These are phyloP conservation scores for Litchi chinensis DNA, from an alignment of 345 rosid genomes.

Conservation along the genomic window DNA sequence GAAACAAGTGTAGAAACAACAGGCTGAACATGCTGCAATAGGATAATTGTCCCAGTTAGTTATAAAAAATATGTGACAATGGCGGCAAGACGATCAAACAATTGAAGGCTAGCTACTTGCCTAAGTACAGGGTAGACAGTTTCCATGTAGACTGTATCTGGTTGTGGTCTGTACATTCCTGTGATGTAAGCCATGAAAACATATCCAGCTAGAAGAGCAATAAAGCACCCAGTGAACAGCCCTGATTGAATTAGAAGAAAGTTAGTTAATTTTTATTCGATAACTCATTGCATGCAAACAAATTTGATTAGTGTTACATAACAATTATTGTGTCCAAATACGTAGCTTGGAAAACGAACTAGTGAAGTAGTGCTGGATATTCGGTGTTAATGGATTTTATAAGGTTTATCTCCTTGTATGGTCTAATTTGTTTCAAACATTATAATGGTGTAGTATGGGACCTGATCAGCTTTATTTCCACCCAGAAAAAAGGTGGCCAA, in stretches of 20 bases:
- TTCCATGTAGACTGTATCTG: conserved; percentile 87
- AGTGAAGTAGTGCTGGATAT: background rate
- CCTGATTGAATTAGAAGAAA: conserved; percentile 50
- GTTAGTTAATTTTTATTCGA: conserved; percentile 17
- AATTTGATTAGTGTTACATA: background rate
- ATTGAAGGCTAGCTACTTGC: conserved; percentile 44
- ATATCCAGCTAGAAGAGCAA: conserved; percentile 88
- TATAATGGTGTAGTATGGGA: conserved; percentile 32
- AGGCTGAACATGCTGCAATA: conserved; percentile 92
- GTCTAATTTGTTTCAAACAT: background rate
- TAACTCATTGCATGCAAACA: background rate
- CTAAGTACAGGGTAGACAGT: conserved; percentile 93
- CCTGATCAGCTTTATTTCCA: conserved; percentile 55
- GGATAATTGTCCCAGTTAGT: conserved; percentile 23
- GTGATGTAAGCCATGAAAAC: conserved; percentile 82
- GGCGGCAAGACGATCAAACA: background rate
- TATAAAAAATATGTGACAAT: background rate
- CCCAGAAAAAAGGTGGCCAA: conserved; percentile 40
- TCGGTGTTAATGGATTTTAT: conserved; percentile 5
- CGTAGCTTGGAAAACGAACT: conserved; percentile 13
- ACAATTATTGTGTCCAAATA: conserved; percentile 6
- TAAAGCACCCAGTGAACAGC: conserved; percentile 87
- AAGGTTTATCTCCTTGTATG: conserved; percentile 19
- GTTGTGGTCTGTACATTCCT: conserved; percentile 72
- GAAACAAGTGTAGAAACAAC: conserved; percentile 78